A percentile compares a stretch with the other conserved stretches of the same genome.
Evolutionary conservation across 345 rosid genomes (phyloP).

Genomic region (Salix koriyanagi): DNA sequence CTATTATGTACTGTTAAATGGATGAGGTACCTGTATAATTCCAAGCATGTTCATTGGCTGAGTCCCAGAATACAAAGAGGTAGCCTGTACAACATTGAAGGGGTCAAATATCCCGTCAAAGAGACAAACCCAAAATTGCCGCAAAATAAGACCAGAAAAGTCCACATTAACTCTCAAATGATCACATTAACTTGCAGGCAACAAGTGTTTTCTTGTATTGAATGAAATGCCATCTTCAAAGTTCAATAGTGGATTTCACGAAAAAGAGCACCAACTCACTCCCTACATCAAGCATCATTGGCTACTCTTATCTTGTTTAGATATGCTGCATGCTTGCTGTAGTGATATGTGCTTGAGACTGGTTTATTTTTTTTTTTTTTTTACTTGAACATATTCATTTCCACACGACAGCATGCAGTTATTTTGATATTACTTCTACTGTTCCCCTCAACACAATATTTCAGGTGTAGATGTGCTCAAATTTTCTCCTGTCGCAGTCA

Average conservation of each 20-base stretch:
- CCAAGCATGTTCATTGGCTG: slow-evolving; percentile 79
- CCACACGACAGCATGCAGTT: too few relatives aligned
- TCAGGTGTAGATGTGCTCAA: background rate
- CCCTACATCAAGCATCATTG: background rate
- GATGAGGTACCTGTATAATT: slow-evolving; percentile 60
- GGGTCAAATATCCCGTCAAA: background rate
- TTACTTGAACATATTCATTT: too few relatives aligned
- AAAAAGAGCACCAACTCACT: background rate
- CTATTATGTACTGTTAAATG: background rate
- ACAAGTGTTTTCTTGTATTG: background rate
- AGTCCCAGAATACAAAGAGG: slow-evolving; percentile 31
- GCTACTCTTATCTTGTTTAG: background rate
- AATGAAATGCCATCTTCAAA: background rate
- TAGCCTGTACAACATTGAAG: slow-evolving; percentile 36
- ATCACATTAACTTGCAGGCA: background rate
- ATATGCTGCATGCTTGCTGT: background rate
- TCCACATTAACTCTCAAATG: background rate
- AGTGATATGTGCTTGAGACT: background rate
- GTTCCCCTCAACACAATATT: background rate
- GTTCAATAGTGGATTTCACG: background rate
- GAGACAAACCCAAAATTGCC: background rate
- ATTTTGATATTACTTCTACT: background rate
- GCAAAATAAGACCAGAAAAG: background rate
- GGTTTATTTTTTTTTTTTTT: too few relatives aligned
- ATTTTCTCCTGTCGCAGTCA: too few relatives aligned